Base-by-base conservation (phyloP, 257 asterid species). In the Leonotis leonurus region DNA sequence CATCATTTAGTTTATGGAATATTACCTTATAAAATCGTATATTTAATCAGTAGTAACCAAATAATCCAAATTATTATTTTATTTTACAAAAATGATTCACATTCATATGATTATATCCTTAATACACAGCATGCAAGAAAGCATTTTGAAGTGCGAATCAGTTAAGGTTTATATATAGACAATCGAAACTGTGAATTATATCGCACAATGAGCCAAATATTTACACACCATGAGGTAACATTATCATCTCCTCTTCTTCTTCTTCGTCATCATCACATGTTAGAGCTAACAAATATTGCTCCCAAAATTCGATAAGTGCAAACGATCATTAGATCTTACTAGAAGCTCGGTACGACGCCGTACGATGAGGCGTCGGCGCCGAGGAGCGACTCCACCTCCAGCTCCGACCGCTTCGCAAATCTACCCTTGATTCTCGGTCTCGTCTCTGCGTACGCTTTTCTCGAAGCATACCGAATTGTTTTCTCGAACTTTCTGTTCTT, bases 391-490 rank as follows among this genome's bases (percentile, higher is more conserved):
- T 81, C 94, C 7, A 65, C 71, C 4, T 83, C 87, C 7, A 55
- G 81, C 78, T 85, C 96, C 4, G 84, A 37, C 2, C 87, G 81
- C 67, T 84, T 89, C 4, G 95, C 95, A 8, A 89, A 89, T 59
- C 96, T 67, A 0, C 96, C 96, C 67, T 86, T 89, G 73, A 89
- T 78, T 64, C 95, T 72, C 1, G 93, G 95, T 4, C 96, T 79
- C 1, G 89, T 86, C 73, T 89, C 96, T 0, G 96, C 96, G 3
- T 89, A 89, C 2, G 96, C 95, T 69, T 89, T 89, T 39, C 96
- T 79, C 7, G 96, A 89, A 0, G 96, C 95, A 27, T 89, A 89
- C 46, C 96, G 71, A 18, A 85, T 85, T 0, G 93, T 88, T 43
- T 88, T 88, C 67, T 87, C 94, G 8, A 87, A 87, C 67, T 61